phyloP scores from a whole-genome alignment of 2,329 filamentous ascomycete species.

The Trichophyton mentagrophytes region DNA sequence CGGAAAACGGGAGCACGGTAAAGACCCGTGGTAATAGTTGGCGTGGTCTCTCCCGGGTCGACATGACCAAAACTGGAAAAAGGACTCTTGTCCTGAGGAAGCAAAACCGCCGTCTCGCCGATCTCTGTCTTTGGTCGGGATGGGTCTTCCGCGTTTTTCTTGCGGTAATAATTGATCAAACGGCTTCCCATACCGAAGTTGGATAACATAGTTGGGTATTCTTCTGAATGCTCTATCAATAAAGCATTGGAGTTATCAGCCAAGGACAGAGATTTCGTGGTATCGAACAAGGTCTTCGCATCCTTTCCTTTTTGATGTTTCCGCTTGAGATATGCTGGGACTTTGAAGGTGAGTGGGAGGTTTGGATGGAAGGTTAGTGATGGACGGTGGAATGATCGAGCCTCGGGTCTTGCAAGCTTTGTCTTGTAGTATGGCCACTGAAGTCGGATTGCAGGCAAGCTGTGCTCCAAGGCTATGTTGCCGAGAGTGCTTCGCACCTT shows the following conservation, averaged over 20 bases:
- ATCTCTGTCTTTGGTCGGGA: slow-evolving; percentile 67
- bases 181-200: slow-evolving; percentile 97
- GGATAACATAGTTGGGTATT: slow-evolving; percentile 78
- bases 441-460: slow-evolving; percentile 76
- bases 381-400: slow-evolving; percentile 75
- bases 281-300: slow-evolving; percentile 63
- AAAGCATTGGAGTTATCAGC: slow-evolving; percentile 80
- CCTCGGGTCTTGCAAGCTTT: slow-evolving; percentile 56
- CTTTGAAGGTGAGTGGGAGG: slow-evolving; percentile 58
- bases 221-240: slow-evolving; percentile 90
- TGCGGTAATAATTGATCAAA: slow-evolving; percentile 91
- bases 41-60: slow-evolving; percentile 76
- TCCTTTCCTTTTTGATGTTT: slow-evolving; percentile 72
- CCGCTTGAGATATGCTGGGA: slow-evolving; percentile 60
- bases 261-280: slow-evolving; percentile 69
- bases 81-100: slow-evolving; percentile 89
- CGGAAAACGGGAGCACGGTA: slow-evolving; percentile 88
- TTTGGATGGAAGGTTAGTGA: slow-evolving; percentile 59
- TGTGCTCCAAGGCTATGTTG: slow-evolving; percentile 87
- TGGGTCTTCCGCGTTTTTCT: slow-evolving; percentile 66
- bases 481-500: slow-evolving; percentile 88
- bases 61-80: slow-evolving; percentile 93
- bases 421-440: slow-evolving; percentile 96
- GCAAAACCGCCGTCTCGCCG: slow-evolving; percentile 74
- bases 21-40: slow-evolving; percentile 89